Conservation (phyloP, 164 flowering plant species). For the Liquidambar formosana region DNA sequence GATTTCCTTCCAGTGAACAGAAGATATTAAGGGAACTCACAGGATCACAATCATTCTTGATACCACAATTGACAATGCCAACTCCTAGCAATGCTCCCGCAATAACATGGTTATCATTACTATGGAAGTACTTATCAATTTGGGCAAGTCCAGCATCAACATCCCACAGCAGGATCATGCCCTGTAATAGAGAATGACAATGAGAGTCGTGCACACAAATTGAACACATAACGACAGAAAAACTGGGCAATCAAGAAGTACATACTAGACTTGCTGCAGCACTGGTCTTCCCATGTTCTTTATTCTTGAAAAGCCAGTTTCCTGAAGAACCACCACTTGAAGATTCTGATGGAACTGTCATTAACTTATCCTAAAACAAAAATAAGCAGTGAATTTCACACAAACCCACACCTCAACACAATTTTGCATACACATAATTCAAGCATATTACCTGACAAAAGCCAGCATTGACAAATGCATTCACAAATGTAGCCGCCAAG, state of each 20-base stretch:
- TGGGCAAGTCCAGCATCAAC: slow-evolving; percentile 93
- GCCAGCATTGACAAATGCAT: slow-evolving; percentile 99
- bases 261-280: slow-evolving; percentile 99
- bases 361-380: slow-evolving; percentile 79
- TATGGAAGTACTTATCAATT: slow-evolving; percentile 89
- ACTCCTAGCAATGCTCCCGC: slow-evolving; percentile 93
- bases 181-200: slow-evolving; percentile 39
- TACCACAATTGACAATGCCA: slow-evolving; percentile 83
- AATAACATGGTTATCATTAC: slow-evolving; percentile 79
- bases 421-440: background rate
- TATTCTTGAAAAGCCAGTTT: slow-evolving; percentile 96
- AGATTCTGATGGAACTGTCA: slow-evolving; percentile 81
- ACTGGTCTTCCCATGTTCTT: slow-evolving; percentile 97
- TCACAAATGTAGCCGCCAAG: slow-evolving; percentile 96
- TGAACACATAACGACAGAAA: background rate
- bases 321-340: slow-evolving; percentile 75
- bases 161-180: slow-evolving; percentile 96
- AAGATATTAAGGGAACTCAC: slow-evolving; percentile 40
- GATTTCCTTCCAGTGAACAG: background rate
- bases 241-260: background rate
- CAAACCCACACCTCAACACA: background rate
- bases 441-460: slow-evolving; percentile 78
- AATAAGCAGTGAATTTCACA: slow-evolving; percentile 10
- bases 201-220: background rate
- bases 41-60: slow-evolving; percentile 94